Evolutionary conservation across 148 eudicot species (phyloP).

Genomic region (Cornus controversa): DNA sequence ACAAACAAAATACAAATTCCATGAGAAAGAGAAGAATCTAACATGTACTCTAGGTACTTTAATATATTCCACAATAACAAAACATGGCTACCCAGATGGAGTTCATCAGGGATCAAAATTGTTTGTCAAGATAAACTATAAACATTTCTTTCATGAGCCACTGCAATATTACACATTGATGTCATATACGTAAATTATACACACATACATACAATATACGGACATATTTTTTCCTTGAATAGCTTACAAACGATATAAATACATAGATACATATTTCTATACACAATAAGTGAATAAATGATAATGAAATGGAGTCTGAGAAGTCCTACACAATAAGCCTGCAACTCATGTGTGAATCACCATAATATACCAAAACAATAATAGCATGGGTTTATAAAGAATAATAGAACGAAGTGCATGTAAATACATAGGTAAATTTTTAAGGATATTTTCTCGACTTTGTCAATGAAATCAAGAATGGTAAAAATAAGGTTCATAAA

Average conservation of each 20-base stretch:
- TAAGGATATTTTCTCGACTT: neutral
- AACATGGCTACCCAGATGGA: neutral
- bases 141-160: neutral
- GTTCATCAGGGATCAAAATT: neutral
- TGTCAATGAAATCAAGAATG: neutral
- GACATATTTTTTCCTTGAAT: no score
- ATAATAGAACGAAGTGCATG: neutral
- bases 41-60: no score
- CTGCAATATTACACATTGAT: neutral
- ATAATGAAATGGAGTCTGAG: neutral
- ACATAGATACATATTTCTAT: neutral
- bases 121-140: neutral
- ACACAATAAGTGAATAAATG: no score
- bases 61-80: no score
- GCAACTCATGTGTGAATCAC: neutral
- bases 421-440: neutral
- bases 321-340: neutral
- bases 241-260: neutral
- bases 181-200: neutral
- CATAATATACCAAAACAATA: no score
- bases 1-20: neutral
- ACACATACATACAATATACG: neutral
- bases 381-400: no score
- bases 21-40: neutral
- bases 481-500: neutral